Evolutionary conservation across 306 rosid genomes (phyloP).

Genomic region (Cicer cuneatum): DNA sequence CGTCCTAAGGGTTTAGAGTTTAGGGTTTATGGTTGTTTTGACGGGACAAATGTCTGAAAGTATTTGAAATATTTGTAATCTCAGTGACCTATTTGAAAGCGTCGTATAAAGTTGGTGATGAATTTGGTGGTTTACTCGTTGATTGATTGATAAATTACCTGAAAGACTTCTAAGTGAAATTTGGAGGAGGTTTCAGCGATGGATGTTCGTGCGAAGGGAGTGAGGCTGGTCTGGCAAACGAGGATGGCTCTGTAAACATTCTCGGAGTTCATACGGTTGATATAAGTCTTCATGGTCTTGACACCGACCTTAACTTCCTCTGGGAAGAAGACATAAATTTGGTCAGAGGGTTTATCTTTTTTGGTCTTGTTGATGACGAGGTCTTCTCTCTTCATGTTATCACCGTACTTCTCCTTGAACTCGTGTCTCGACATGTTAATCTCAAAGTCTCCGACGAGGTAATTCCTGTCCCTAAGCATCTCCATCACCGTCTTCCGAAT

Average conservation of each 20-base stretch:
- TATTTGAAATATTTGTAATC: too few relatives aligned
- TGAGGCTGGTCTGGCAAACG: conserved; percentile 65
- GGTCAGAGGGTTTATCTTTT: conserved; percentile 55
- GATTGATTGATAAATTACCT: conserved; percentile 46
- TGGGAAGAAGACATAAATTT: conserved; percentile 77
- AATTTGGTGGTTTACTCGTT: too few relatives aligned
- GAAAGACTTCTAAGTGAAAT: conserved; percentile 77
- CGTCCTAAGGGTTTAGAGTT: too few relatives aligned
- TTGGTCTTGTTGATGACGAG: conserved; percentile 63
- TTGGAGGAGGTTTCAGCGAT: conserved; percentile 55
- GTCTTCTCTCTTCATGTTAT: conserved; percentile 72
- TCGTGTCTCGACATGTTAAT: conserved; percentile 61
- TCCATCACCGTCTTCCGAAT: conserved; percentile 70
- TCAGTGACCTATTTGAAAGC: too few relatives aligned
- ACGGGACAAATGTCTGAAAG: neutral
- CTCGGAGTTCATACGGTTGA: conserved; percentile 69
- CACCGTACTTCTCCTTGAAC: conserved; percentile 50
- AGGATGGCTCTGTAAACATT: conserved; percentile 70
- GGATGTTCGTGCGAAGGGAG: conserved; percentile 52
- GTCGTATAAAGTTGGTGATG: too few relatives aligned
- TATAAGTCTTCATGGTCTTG: conserved; percentile 59
- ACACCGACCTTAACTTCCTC: conserved; percentile 71
- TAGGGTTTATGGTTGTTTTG: neutral
- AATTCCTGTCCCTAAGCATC: conserved; percentile 69
- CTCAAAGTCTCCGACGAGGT: conserved; percentile 63